Conservation (phyloP, 139 green algal species). For the Micractinium conductrix region DNA sequence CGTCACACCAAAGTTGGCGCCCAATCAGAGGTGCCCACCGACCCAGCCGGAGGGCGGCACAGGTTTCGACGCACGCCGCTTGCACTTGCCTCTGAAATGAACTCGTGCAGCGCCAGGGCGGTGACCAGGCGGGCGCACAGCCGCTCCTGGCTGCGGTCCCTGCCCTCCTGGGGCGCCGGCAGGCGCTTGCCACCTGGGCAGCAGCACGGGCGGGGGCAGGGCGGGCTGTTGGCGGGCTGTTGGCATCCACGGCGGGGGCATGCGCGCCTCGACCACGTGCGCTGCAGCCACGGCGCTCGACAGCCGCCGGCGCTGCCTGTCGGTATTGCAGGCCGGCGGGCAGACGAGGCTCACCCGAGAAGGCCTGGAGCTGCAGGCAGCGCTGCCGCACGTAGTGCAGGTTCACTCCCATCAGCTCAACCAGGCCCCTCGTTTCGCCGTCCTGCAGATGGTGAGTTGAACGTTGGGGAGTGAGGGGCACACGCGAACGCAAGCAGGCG, state of each 20-base stretch:
- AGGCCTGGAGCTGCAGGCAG: too few species aligned
- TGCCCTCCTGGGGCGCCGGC: background rate
- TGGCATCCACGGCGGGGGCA: background rate
- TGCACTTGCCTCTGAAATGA: background rate
- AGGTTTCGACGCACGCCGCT: too few species aligned
- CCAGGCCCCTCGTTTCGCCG: too few species aligned
- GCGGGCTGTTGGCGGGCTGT: background rate
- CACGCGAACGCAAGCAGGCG: background rate
- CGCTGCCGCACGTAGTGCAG: too few species aligned
- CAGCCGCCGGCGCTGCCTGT: too few species aligned
- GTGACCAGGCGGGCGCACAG: slow-evolving; percentile 6
- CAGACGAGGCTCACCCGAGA: too few species aligned
- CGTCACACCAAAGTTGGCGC: too few species aligned
- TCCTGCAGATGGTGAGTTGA: too few species aligned
- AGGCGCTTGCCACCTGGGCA: background rate
- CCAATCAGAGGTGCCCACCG: background rate
- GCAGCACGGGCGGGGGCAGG: background rate
- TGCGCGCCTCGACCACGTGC: background rate
- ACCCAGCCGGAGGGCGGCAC: background rate
- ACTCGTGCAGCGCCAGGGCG: slow-evolving; percentile 9
- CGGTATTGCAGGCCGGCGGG: too few species aligned
- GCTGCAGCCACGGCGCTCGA: too few species aligned
- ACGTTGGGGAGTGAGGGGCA: background rate
- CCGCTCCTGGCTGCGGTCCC: background rate
- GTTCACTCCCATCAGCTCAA: too few species aligned